Percentiles rank a stretch among this genome's conserved stretches.
Conservation (phyloP, 2,329 filamentous ascomycete genomes). For the Phyllosticta capitalensis region DNA sequence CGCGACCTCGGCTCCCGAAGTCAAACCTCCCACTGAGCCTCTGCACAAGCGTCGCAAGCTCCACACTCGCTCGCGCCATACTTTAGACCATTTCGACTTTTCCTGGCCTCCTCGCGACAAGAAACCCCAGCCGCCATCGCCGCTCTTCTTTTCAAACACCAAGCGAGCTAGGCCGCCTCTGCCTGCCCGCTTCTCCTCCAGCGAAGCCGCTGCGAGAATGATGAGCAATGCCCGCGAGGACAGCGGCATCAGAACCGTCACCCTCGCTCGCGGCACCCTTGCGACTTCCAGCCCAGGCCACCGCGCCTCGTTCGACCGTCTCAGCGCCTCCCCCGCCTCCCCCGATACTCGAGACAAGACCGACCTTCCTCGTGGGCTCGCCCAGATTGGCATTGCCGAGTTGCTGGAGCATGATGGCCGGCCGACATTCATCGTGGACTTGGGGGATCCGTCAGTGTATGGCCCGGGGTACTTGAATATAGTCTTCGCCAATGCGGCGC, state of each 20-base stretch:
- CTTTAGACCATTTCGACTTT: conserved; percentile 28
- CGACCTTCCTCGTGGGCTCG: conserved; percentile 48
- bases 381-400: conserved; percentile 59
- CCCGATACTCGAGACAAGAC: conserved; percentile 42
- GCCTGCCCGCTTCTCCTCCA: conserved; percentile 47
- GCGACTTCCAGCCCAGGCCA: conserved; percentile 36
- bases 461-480: conserved; percentile 48
- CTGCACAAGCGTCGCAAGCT: conserved; percentile 27
- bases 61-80: conserved; percentile 22
- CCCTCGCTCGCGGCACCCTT: conserved; percentile 39
- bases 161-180: conserved; percentile 34
- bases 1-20: background rate
- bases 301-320: conserved; percentile 43
- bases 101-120: conserved; percentile 16
- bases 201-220: conserved; percentile 50
- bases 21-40: conserved; percentile 18
- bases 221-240: conserved; percentile 44
- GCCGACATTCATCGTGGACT: conserved; percentile 66
- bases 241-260: conserved; percentile 42
- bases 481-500: conserved; percentile 58
- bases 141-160: conserved; percentile 45
- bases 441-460: conserved; percentile 49
- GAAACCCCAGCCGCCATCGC: conserved; percentile 33
- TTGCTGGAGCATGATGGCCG: conserved; percentile 67
- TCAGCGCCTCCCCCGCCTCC: conserved; percentile 30